phyloP scores from a whole-genome alignment of 805 yeast species.

The Yamadazyma takamatsuzukensis region DNA sequence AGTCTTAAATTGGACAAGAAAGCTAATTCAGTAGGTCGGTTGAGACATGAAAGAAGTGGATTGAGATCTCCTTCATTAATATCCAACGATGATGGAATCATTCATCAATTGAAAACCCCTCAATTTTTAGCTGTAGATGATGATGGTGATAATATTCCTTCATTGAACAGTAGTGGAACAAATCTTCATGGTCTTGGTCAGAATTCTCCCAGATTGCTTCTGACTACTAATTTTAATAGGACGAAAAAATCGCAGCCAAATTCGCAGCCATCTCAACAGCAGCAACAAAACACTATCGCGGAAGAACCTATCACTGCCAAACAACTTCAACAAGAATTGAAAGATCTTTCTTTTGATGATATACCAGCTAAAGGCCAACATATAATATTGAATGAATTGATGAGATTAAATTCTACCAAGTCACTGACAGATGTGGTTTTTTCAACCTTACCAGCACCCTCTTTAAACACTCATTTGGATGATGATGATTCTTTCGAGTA shows the following conservation, averaged over 20 bases:
- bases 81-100: slow-evolving; percentile 32
- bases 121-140: slow-evolving; percentile 28
- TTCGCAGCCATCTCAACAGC: neutral
- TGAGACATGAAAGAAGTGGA: slow-evolving; percentile 5
- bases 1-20: slow-evolving; percentile 7
- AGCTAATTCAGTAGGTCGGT: slow-evolving; percentile 6
- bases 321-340: slow-evolving; percentile 36
- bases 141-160: slow-evolving; percentile 15
- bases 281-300: slow-evolving; percentile 1
- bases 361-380: slow-evolving; percentile 93
- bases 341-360: slow-evolving; percentile 62
- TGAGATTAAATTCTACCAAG: slow-evolving; percentile 58
- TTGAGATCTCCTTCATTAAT: slow-evolving; percentile 31
- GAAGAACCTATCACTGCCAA: slow-evolving; percentile 22
- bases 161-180: slow-evolving; percentile 10
- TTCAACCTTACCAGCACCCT: slow-evolving; percentile 88
- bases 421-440: slow-evolving; percentile 66
- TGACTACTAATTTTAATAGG: neutral
- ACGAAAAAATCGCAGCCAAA: neutral
- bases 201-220: slow-evolving; percentile 4
- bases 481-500: slow-evolving; percentile 70
- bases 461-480: slow-evolving; percentile 72
- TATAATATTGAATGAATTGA: slow-evolving; percentile 79
- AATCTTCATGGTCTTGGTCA: slow-evolving; percentile 9
- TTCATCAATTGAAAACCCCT: slow-evolving; percentile 32